Conservation (phyloP, 805 yeast genomes). For the baker's yeast (Saccharomyces cerevisiae) region DNA sequence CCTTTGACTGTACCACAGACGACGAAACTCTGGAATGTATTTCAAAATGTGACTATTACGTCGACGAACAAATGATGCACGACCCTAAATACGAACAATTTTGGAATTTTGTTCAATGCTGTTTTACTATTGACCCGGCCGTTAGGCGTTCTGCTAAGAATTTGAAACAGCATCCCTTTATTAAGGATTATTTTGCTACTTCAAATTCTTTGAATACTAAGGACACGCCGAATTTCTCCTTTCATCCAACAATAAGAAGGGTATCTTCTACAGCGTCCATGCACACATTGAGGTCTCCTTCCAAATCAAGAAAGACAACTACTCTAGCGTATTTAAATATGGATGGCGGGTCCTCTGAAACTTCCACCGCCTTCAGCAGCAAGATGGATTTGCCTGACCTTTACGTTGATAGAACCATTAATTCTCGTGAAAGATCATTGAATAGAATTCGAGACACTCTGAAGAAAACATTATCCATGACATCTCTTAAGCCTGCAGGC, state of each 20-base stretch:
- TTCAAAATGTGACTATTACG: constrained; percentile 45
- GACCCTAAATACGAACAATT: constrained; percentile 40
- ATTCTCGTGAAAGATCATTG: constrained; percentile 10
- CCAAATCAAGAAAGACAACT: constrained; percentile 10
- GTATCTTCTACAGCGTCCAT: constrained; percentile 1
- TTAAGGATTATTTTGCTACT: constrained; percentile 19
- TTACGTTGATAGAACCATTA: constrained; percentile 4
- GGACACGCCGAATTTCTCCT: not conserved
- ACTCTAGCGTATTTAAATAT: constrained; percentile 4
- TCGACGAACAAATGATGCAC: constrained; percentile 54
- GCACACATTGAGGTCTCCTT: constrained; percentile 18
- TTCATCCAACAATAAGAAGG: not conserved
- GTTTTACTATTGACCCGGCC: constrained; percentile 41
- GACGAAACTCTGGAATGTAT: constrained; percentile 62
- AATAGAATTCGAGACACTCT: constrained; percentile 18
- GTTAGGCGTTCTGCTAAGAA: constrained; percentile 41
- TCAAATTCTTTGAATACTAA: not conserved
- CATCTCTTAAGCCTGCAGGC: constrained; percentile 6
- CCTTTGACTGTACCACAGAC: constrained; percentile 67
- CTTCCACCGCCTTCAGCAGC: constrained; percentile 4
- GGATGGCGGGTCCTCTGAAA: constrained; percentile 3
- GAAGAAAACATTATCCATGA: constrained; percentile 22
- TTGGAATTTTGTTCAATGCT: constrained; percentile 46
- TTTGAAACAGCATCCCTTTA: constrained; percentile 38
- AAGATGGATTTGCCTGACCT: constrained; percentile 4